phyloP scores from a whole-genome alignment of 371 early-diverging fungal genomes.

The Mucor indicus region DNA sequence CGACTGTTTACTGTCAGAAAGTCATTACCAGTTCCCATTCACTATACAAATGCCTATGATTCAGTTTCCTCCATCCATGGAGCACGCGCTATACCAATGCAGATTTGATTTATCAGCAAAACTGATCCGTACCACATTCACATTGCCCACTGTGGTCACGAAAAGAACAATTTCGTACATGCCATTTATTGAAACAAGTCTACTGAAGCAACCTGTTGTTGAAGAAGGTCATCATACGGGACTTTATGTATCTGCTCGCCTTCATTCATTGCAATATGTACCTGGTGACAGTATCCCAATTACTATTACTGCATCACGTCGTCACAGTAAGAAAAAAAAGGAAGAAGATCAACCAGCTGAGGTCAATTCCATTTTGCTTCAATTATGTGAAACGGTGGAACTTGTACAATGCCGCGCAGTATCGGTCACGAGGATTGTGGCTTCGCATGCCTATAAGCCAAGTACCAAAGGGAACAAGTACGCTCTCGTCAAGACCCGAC shows the following conservation, averaged over 20 bases:
- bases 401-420: slow-evolving; percentile 10
- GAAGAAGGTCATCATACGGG: slow-evolving; percentile 6
- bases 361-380: slow-evolving; percentile 10
- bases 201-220: slow-evolving; percentile 23
- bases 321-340: background rate
- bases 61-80: slow-evolving; percentile 37
- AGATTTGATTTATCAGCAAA: slow-evolving; percentile 28
- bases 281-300: slow-evolving; percentile 34
- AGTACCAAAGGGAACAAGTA: slow-evolving; percentile 7
- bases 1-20: slow-evolving; percentile 11
- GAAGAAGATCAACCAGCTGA: slow-evolving; percentile 23
- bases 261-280: slow-evolving; percentile 27
- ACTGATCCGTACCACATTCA: slow-evolving; percentile 12
- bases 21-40: slow-evolving; percentile 26
- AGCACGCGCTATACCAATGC: slow-evolving; percentile 25
- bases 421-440: slow-evolving; percentile 10
- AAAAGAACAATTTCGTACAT: slow-evolving; percentile 21
- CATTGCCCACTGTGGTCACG: slow-evolving; percentile 2
- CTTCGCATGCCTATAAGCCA: slow-evolving; percentile 12
- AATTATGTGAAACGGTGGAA: slow-evolving; percentile 12
- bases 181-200: slow-evolving; percentile 38
- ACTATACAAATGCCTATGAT: slow-evolving; percentile 41
- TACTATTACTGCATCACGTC: slow-evolving; percentile 13
- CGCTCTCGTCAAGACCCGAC: slow-evolving; percentile 8
- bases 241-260: slow-evolving; percentile 1